Base-by-base conservation (phyloP, 2,329 filamentous ascomycete genomes). In the Cytospora piceicola region DNA sequence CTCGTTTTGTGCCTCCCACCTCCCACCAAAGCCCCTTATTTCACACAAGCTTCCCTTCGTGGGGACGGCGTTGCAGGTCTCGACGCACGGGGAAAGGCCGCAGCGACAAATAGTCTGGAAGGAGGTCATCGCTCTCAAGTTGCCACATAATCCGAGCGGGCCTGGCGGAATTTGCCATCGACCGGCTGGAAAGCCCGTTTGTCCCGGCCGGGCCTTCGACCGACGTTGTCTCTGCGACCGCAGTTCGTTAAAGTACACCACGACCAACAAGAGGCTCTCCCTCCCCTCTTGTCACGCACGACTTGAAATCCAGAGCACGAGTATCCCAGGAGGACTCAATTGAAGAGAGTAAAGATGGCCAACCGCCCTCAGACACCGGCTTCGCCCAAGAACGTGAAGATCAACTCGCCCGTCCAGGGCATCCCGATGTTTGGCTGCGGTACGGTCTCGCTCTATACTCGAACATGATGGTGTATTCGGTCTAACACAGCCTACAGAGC, bases 391-490 rank as follows among this genome's bases (percentile, higher is more conserved):
- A 83, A 83, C 74, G 80, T 81, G 71, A 86, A 85, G 76, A 79
- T 89, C 75, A 89, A 88, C 73, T 80, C 82, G 12, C 83, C 86
- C 4, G 79, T 81, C 15, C 82, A 85, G 17, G 87, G 87, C 22
- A 82, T 81, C 62, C 87, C 88, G 54, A 78, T 88, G 71, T 90
- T 85, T 71, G 87, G 87, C 66, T 90, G 87, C 76, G 86, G 87
- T 89, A 79, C 73, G 86, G 75, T 64, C 39, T 61, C 56, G 60
- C 54, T 52, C 66, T 70, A 58, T 63, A 22, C 32, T n/a, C 66
- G 58, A 52, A 22, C 36, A 58, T 65, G 17, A 17, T 42, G 46
- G 17, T 49, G 27, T 46, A 22, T 65, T 66, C 51, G 59, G 65
- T 69, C 77, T 80, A 69, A 79, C 71, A 54, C 52, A 60, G 46